Base-by-base conservation (phyloP, 1,284 basidiomycete species). In the Pseudozyma sp. region DNA sequence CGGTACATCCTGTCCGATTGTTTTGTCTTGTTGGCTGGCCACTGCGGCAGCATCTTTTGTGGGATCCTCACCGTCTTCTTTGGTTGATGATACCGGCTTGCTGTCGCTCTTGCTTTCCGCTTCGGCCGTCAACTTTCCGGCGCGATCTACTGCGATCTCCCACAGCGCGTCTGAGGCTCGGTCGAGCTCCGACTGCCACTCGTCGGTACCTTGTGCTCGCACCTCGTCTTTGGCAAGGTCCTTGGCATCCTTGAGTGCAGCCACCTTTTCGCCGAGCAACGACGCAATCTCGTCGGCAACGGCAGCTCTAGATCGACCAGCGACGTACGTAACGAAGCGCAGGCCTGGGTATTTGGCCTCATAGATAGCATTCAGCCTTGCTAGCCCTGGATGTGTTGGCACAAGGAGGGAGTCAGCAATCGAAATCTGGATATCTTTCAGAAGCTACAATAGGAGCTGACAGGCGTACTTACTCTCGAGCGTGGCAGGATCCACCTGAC, bases 221-320 rank as follows among this genome's bases (percentile, higher is more conserved):
- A 75, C 54, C 17, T 75, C 57, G 33, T 39, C 35, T 43, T 58
- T 47, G 37, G 75, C 51, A 8, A 78, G 60, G 14, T 77, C 62
- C 9, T 55, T 56, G 8, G 68, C 59, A 40, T 58, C 50, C 5
- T 59, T 50, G 40, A 75, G 67, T 0, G 42, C 47, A 5, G 75
- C 57, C 9, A 60, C 48, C 39, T 55, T 57, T 30, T 70, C 37
- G 16, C 78, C 75, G 11, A 84, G 63, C 33, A 81, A 16, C 9
- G 46, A 45, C 2, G 59, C 73, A 35, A 81, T 49, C 56, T 80
- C 79, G n/a, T 75, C 77, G 17, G 68, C 65, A 5, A 78, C 67
- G 2, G 61, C 66, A 39, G 85, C 51, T 93, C 93, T 19, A 92
- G 78, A 68, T 17, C 77, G 68, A n/a, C 75, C 79, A 9, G 76